Percentiles rank a stretch among this genome's conserved stretches.
These are phyloP conservation scores for Annulohypoxylon truncatum DNA, from an alignment of 2,329 filamentous ascomycete genomes.

Conservation along the genomic window DNA sequence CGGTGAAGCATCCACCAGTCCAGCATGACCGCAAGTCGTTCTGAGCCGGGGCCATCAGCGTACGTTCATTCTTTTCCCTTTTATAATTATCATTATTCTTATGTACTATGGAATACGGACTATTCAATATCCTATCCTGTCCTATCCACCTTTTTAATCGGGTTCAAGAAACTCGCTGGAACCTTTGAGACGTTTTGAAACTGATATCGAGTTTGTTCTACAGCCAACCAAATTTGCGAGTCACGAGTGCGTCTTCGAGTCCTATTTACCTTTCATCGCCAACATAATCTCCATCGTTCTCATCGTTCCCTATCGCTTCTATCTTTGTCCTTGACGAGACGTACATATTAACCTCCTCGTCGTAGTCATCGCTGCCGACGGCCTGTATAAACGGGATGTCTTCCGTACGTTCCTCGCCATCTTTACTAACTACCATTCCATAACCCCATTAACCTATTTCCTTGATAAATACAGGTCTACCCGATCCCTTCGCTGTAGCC, in stretches of 20 bases:
- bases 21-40: constrained; percentile 60
- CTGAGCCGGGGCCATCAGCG: constrained; percentile 72
- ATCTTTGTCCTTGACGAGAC: constrained; percentile 2
- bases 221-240: constrained; percentile 87
- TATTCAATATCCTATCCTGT: not conserved
- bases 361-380: constrained; percentile 96
- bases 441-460: constrained; percentile 20
- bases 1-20: constrained; percentile 23
- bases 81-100: constrained; percentile 1
- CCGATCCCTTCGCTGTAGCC: constrained; percentile 96
- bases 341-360: constrained; percentile 53
- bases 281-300: not conserved
- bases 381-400: constrained; percentile 98
- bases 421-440: not conserved
- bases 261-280: constrained; percentile 15
- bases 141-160: not conserved
- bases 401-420: constrained; percentile 78
- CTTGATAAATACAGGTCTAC: constrained; percentile 75
- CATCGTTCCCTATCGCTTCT: not conserved
- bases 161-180: not conserved
- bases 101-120: not conserved
- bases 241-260: constrained; percentile 78
- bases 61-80: constrained; percentile 56
- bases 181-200: constrained; percentile 23
- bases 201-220: constrained; percentile 48